Conservation (phyloP, 257 asterid species). For the Cinchona pubescens region DNA sequence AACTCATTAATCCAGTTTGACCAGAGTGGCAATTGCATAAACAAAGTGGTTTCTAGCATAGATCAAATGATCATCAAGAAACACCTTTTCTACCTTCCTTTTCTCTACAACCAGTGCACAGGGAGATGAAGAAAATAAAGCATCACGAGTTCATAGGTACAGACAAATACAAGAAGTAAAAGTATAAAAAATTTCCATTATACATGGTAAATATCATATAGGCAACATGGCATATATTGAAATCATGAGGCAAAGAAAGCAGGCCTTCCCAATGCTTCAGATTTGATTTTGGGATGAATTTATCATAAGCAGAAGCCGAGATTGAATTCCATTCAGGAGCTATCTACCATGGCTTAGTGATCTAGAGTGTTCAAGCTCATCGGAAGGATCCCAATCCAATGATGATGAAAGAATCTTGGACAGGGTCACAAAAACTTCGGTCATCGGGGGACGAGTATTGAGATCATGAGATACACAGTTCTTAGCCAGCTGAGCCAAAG, state of each 20-base stretch:
- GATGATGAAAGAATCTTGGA: conserved; percentile 42
- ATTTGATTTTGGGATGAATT: not conserved
- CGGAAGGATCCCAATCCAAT: conserved; percentile 62
- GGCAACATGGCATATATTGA: not conserved
- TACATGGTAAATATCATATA: not conserved
- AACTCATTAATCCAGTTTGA: no score
- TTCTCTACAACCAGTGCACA: no score
- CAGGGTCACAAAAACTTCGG: conserved; percentile 37
- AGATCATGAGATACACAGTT: conserved; percentile 43
- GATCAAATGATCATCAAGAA: no score
- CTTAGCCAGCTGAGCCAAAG: conserved; percentile 46
- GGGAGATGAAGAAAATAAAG: not conserved
- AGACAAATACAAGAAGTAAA: no score
- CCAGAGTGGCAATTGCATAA: no score
- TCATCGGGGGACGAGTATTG: conserved; percentile 35
- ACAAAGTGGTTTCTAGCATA: no score
- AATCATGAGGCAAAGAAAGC: not conserved
- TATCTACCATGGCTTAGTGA: conserved; percentile 27
- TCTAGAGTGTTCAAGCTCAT: conserved; percentile 27
- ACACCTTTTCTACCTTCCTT: no score
- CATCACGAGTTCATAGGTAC: not conserved
- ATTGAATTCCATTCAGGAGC: not conserved
- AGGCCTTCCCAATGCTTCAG: not conserved
- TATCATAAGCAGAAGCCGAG: not conserved
- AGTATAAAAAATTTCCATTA: not conserved